These are phyloP conservation scores for Micromonas commoda DNA, from an alignment of 139 green algal species.

Conservation along the genomic window DNA sequence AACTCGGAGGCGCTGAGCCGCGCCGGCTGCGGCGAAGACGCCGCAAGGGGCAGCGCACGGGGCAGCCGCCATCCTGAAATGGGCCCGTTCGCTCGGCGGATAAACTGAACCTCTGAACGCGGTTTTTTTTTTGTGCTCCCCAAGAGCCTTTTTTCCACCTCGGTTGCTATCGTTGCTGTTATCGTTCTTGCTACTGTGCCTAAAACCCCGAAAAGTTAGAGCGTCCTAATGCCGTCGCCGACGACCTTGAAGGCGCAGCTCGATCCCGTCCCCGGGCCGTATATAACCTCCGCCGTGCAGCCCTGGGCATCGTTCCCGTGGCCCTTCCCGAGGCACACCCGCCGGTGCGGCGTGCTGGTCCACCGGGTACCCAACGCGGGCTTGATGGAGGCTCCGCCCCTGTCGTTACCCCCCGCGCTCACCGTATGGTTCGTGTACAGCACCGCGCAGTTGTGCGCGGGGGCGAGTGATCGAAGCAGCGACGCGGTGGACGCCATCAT, in stretches of 20 bases:
- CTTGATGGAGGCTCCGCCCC: background rate
- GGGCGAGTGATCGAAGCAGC: background rate
- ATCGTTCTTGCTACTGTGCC: background rate
- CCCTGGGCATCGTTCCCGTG: background rate
- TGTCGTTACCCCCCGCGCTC: background rate
- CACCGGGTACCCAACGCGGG: constrained; percentile 16
- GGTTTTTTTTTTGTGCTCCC: too few species aligned
- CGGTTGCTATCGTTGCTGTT: too few species aligned
- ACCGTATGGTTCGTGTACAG: constrained; percentile 24
- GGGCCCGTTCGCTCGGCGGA: too few species aligned
- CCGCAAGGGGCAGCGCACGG: too few species aligned
- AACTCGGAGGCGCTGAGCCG: too few species aligned
- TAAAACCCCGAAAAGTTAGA: too few species aligned
- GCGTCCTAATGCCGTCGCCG: background rate
- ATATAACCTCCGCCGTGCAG: background rate
- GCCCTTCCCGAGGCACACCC: background rate
- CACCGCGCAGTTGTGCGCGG: constrained; percentile 1
- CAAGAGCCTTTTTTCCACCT: too few species aligned
- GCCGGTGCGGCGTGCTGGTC: constrained; percentile 6
- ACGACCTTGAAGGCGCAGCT: background rate
- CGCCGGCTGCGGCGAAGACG: too few species aligned
- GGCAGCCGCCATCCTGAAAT: too few species aligned
- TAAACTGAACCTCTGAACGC: too few species aligned
- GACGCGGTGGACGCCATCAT: constrained; percentile 8
- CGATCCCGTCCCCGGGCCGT: background rate